phyloP scores from a whole-genome alignment of 1,284 basidiomycete species.

The Austroboletus olivaceoglutinosus region DNA sequence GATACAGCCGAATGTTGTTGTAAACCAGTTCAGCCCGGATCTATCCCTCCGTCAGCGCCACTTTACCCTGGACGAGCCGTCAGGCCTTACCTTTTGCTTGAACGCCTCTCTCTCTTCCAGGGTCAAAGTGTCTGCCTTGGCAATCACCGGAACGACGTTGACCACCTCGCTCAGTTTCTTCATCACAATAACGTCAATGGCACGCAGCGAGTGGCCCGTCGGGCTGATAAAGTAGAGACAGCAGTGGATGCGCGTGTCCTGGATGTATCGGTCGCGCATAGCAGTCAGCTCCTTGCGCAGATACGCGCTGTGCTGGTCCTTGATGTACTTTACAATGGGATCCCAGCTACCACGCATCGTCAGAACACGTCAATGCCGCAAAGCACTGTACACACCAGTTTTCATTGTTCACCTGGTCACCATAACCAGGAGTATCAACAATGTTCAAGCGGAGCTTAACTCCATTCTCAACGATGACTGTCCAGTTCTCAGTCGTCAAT shows the following conservation, averaged over 20 bases:
- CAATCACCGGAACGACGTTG: conserved; percentile 98
- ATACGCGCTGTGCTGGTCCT: conserved; percentile 98
- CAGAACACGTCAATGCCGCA: conserved; percentile 1
- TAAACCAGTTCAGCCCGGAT: conserved; percentile 92
- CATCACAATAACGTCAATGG: conserved; percentile 97
- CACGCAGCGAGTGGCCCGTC: conserved; percentile 88
- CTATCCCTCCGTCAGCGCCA: conserved; percentile 37
- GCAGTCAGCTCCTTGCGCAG: conserved; percentile 98
- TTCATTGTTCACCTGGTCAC: conserved; percentile 99
- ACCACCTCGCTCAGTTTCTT: conserved; percentile 98
- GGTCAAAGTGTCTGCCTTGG: conserved; percentile 96
- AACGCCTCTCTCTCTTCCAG: conserved; percentile 90
- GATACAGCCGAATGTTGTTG: conserved; percentile 93
- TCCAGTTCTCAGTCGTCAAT: conserved; percentile 3
- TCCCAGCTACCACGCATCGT: conserved; percentile 74
- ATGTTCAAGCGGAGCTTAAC: conserved; percentile 96
- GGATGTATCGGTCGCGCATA: conserved; percentile 97
- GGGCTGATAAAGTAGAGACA: conserved; percentile 99
- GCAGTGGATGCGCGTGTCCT: conserved; percentile 98
- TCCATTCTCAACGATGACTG: conserved; percentile 95
- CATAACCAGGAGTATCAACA: conserved; percentile 98
- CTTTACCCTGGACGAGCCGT: background rate
- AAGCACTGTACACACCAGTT: conserved; percentile 68
- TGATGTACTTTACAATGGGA: conserved; percentile 97
- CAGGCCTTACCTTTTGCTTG: conserved; percentile 74